These are phyloP conservation scores for Fusarium sp. DNA, from an alignment of 2,329 filamentous ascomycete species.

Conservation along the genomic window DNA sequence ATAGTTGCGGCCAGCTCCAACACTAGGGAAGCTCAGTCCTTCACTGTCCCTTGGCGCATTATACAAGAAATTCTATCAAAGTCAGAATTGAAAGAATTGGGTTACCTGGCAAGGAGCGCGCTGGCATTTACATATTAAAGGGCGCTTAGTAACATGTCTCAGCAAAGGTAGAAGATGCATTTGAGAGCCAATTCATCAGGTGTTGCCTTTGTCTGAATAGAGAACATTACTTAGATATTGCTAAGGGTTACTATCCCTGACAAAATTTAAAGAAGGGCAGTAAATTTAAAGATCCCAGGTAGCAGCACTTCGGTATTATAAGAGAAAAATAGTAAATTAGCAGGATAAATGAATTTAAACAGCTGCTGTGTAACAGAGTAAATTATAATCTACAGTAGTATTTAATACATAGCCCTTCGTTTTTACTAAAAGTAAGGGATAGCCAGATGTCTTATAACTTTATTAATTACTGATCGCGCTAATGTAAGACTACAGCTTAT, in stretches of 20 bases:
- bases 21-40: background rate
- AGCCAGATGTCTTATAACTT: background rate
- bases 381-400: background rate
- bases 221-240: background rate
- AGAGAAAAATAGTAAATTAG: too few species aligned
- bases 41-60: accelerated
- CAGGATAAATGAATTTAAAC: too few species aligned
- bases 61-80: accelerated
- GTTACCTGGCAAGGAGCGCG: background rate
- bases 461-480: too few species aligned
- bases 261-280: accelerated
- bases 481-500: background rate
- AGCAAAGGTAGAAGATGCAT: background rate
- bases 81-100: background rate
- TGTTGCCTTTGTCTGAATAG: background rate
- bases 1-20: constrained; percentile 3
- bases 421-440: background rate
- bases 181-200: accelerated
- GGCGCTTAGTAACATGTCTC: background rate
- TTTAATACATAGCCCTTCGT: background rate
- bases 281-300: too few species aligned
- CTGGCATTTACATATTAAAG: accelerated
- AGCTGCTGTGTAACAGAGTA: background rate
- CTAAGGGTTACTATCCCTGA: accelerated
- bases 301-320: too few species aligned